A percentile compares a stretch with the other conserved stretches of the same genome.
phyloP scores from a whole-genome alignment of 352 stramenopile genomes.

The Globisporangium irregulare region DNA sequence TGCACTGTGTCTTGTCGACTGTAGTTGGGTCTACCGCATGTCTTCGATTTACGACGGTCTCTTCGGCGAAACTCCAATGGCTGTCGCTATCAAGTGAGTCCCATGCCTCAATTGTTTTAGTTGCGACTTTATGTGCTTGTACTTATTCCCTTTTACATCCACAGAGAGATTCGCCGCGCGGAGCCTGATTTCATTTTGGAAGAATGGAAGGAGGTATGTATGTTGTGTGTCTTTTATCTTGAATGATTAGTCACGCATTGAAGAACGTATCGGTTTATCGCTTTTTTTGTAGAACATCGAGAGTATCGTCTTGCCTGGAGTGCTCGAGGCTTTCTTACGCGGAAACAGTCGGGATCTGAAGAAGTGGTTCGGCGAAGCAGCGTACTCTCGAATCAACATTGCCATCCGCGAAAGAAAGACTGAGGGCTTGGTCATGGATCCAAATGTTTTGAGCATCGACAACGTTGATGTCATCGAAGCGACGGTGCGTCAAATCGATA shows the following conservation, averaged over 20 bases:
- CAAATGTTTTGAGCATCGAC: slow-evolving; percentile 96
- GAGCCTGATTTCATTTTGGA: slow-evolving; percentile 97
- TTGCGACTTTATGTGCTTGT: background rate
- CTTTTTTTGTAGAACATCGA: slow-evolving; percentile 73
- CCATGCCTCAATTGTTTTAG: background rate
- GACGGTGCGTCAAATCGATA: slow-evolving; percentile 40
- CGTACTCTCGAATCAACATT: slow-evolving; percentile 94
- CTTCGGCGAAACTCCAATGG: slow-evolving; percentile 96
- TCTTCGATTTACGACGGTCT: slow-evolving; percentile 98
- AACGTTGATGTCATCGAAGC: slow-evolving; percentile 96
- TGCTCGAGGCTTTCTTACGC: slow-evolving; percentile 94
- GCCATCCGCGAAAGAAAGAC: slow-evolving; percentile 94
- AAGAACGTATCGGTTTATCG: slow-evolving; percentile 1
- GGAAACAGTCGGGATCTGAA: slow-evolving; percentile 95
- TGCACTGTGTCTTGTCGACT: background rate
- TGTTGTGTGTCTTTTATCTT: background rate
- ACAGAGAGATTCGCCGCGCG: slow-evolving; percentile 91
- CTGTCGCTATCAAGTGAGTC: slow-evolving; percentile 86
- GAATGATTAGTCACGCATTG: background rate
- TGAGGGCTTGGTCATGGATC: slow-evolving; percentile 91
- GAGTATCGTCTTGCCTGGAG: slow-evolving; percentile 91
- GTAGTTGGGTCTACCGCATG: slow-evolving; percentile 94
- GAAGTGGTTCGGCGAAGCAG: slow-evolving; percentile 94
- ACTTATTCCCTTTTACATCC: background rate
- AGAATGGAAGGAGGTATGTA: slow-evolving; percentile 88